Evolutionary conservation across 768 basidiomycete genomes (phyloP).

Genomic region (Boletus vermiculosoides): DNA sequence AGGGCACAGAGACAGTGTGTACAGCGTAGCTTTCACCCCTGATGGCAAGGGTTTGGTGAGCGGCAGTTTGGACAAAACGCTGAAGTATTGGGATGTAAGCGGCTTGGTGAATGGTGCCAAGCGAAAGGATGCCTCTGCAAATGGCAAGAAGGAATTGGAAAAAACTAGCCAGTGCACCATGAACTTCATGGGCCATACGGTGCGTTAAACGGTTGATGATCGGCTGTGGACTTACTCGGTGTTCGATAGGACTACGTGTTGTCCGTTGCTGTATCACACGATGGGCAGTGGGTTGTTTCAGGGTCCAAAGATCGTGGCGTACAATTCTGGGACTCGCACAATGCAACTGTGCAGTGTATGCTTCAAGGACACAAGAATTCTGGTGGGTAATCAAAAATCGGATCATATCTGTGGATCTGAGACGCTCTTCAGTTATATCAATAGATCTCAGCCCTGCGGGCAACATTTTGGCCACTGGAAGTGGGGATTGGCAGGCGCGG

Average conservation of each 20-base stretch:
- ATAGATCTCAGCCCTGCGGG: slow-evolving; percentile 66
- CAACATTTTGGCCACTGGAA: slow-evolving; percentile 63
- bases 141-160: slow-evolving; percentile 50
- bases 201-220: slow-evolving; percentile 30
- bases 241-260: slow-evolving; percentile 62
- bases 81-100: slow-evolving; percentile 82
- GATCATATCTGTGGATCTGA: slow-evolving; percentile 7
- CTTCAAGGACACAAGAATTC: slow-evolving; percentile 77
- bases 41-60: slow-evolving; percentile 88
- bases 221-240: not conserved
- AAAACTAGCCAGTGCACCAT: slow-evolving; percentile 63
- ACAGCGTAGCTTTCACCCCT: slow-evolving; percentile 89
- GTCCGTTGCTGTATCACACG: slow-evolving; percentile 79
- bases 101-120: slow-evolving; percentile 32
- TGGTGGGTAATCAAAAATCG: slow-evolving; percentile 39
- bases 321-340: slow-evolving; percentile 86
- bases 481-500: slow-evolving; percentile 69
- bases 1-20: slow-evolving; percentile 84
- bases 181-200: slow-evolving; percentile 89
- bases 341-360: slow-evolving; percentile 85
- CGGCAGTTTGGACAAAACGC: slow-evolving; percentile 85
- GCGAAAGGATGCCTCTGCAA: slow-evolving; percentile 37
- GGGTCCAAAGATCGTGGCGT: slow-evolving; percentile 96
- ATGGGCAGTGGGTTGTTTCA: slow-evolving; percentile 93
- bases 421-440: slow-evolving; percentile 52